Evolutionary conservation across 192 early-diverging fungal species (phyloP).

Genomic region (Mortierella antarctica): DNA sequence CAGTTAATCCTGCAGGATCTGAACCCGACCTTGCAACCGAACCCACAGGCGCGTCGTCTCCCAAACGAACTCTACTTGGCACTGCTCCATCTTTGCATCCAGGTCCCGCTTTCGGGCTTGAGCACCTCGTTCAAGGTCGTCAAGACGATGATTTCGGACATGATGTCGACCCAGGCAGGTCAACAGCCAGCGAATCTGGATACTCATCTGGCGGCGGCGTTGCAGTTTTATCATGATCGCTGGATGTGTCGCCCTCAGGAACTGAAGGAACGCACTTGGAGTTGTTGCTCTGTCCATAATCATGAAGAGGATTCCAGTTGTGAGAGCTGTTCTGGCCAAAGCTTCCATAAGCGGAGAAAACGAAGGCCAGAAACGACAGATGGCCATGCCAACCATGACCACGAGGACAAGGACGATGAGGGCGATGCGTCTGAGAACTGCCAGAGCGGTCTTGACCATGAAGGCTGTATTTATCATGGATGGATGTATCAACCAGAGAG

Average conservation of each 20-base stretch:
- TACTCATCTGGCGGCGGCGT: conserved; percentile 25
- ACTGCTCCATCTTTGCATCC: conserved; percentile 32
- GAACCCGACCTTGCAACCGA: conserved; percentile 13
- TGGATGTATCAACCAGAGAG: conserved; percentile 42
- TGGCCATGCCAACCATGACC: neutral
- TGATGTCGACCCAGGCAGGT: conserved; percentile 15
- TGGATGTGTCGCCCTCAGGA: conserved; percentile 22
- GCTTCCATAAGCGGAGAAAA: neutral
- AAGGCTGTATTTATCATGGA: conserved; percentile 16
- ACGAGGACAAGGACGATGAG: neutral
- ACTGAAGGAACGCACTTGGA: neutral
- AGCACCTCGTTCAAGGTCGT: conserved; percentile 13
- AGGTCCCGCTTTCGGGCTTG: conserved; percentile 11
- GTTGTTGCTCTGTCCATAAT: neutral
- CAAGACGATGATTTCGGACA: conserved; percentile 31
- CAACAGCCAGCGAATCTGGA: conserved; percentile 27
- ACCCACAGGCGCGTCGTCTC: conserved; percentile 16
- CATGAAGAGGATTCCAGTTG: neutral
- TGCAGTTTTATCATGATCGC: conserved; percentile 37
- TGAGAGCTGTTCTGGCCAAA: neutral
- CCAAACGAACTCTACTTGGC: conserved; percentile 40
- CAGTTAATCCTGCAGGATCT: conserved; percentile 19
- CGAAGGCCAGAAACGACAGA: neutral
- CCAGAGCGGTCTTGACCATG: neutral
- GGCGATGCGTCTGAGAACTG: neutral